Percentiles rank a stretch among this genome's conserved stretches.
phyloP scores from a whole-genome alignment of 2,329 filamentous ascomycete species.

The Diaporthe longicolla region DNA sequence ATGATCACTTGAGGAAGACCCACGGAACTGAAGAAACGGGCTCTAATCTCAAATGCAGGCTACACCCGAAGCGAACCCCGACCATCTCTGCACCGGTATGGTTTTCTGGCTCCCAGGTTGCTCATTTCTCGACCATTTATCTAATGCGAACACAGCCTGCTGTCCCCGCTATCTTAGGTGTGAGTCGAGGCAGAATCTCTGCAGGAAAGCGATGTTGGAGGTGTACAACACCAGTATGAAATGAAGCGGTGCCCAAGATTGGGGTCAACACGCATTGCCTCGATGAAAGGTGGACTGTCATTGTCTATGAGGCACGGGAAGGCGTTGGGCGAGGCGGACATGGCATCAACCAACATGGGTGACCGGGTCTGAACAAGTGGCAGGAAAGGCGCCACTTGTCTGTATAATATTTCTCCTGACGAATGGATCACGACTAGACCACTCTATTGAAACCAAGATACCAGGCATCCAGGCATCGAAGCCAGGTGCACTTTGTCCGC shows the following conservation, averaged over 20 bases:
- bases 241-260: not conserved
- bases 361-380: not conserved
- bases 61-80: constrained; percentile 95
- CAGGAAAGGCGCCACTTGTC: constrained; percentile 23
- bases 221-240: not conserved
- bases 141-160: constrained; percentile 43
- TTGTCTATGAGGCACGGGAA: constrained; percentile 34
- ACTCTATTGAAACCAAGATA: constrained; percentile 35
- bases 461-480: not conserved
- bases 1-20: constrained; percentile 52
- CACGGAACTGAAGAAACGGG: constrained; percentile 29
- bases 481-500: not conserved
- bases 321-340: constrained; percentile 30
- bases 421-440: constrained; percentile 34
- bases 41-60: constrained; percentile 64
- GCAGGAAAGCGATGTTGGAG: constrained; percentile 20
- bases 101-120: not conserved
- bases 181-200: constrained; percentile 2
- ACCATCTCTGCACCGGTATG: constrained; percentile 67
- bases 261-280: not conserved
- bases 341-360: constrained; percentile 13
- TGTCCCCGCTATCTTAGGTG: constrained; percentile 69
- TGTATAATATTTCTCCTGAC: constrained; percentile 37
- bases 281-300: constrained; percentile 13
- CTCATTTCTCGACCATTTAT: not conserved